These are phyloP conservation scores for Russula olivacea DNA, from an alignment of 768 basidiomycete genomes.

Conservation along the genomic window DNA sequence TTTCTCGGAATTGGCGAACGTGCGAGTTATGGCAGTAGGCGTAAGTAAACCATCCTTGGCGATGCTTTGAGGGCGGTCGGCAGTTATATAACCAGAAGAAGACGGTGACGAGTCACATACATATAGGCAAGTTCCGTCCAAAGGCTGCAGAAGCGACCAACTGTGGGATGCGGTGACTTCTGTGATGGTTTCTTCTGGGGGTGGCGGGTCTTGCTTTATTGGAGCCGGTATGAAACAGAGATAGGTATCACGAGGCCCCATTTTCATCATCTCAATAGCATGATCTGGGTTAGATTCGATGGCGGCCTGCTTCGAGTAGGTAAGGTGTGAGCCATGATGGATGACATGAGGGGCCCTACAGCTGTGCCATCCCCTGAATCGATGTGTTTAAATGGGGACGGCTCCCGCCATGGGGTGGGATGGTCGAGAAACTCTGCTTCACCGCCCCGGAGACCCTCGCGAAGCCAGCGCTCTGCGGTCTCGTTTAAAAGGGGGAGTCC, in stretches of 20 bases:
- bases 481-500: constrained; percentile 65
- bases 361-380: constrained; percentile 44
- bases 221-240: constrained; percentile 74
- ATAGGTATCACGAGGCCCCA: constrained; percentile 64
- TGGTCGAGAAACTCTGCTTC: constrained; percentile 72
- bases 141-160: constrained; percentile 77
- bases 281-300: constrained; percentile 31
- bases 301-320: constrained; percentile 7
- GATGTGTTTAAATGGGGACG: constrained; percentile 50
- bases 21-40: constrained; percentile 92
- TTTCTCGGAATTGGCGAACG: constrained; percentile 93
- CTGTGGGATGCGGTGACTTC: constrained; percentile 66
- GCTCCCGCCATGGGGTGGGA: constrained; percentile 38
- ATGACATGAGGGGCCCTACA: constrained; percentile 11
- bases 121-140: constrained; percentile 78
- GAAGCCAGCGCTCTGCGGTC: constrained; percentile 71
- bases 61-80: constrained; percentile 45
- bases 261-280: constrained; percentile 67
- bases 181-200: constrained; percentile 49
- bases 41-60: constrained; percentile 96
- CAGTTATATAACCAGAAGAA: constrained; percentile 15
- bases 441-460: constrained; percentile 65
- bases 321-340: constrained; percentile 1
- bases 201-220: constrained; percentile 40
- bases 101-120: constrained; percentile 46